Evolutionary conservation across 1,139 yeast genomes (phyloP).

Genomic region (Candida sanyaensis): DNA sequence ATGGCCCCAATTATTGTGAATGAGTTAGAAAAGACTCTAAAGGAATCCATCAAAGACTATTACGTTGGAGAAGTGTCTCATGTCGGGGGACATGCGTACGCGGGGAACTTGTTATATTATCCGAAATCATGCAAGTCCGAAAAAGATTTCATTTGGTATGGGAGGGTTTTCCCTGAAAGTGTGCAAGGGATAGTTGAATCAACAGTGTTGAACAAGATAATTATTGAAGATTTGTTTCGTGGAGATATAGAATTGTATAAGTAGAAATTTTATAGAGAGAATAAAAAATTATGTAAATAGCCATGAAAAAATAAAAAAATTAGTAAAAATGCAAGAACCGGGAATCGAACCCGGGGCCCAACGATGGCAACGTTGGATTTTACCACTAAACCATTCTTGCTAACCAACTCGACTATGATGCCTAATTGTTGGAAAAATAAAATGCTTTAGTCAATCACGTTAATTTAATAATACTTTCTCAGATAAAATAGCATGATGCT

Average conservation of each 20-base stretch:
- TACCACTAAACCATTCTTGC: constrained; percentile 18
- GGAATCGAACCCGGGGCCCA: constrained; percentile 22
- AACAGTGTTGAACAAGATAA: constrained; percentile 46
- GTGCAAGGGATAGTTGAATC: constrained; percentile 66
- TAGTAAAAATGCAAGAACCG: constrained; percentile 18
- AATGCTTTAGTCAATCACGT: too few relatives aligned
- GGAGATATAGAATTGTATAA: constrained; percentile 28
- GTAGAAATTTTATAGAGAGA: not conserved
- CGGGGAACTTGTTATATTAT: constrained; percentile 69
- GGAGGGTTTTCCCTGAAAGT: constrained; percentile 61
- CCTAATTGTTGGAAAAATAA: too few relatives aligned
- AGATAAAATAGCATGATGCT: too few relatives aligned
- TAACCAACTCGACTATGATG: not conserved
- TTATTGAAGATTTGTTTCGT: constrained; percentile 58
- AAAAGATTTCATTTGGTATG: constrained; percentile 65
- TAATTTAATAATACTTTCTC: too few relatives aligned
- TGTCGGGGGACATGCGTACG: constrained; percentile 78
- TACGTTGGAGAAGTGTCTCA: constrained; percentile 65
- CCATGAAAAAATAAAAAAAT: not conserved
- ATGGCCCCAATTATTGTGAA: constrained; percentile 56
- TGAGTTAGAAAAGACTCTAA: constrained; percentile 47
- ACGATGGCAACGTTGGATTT: constrained; percentile 21
- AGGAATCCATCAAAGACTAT: constrained; percentile 25
- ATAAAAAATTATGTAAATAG: not conserved
- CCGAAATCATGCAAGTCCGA: constrained; percentile 28